phyloP scores from a whole-genome alignment of 1,284 basidiomycete genomes.

The Cutaneotrichosporon cavernicola region DNA sequence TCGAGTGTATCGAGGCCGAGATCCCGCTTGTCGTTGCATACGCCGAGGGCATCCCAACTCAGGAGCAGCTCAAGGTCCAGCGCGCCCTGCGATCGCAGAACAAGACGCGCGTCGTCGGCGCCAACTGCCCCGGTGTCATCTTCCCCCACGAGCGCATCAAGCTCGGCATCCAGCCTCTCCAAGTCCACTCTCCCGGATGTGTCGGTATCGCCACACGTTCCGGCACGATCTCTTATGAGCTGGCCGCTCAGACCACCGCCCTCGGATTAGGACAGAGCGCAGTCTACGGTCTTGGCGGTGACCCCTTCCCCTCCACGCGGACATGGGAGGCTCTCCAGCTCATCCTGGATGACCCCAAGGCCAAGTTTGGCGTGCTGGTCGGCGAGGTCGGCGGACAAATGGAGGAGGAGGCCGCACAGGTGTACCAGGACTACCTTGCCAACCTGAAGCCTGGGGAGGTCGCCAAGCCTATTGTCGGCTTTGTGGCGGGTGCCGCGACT shows the following conservation, averaged over 20 bases:
- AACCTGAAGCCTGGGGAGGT: constrained; percentile 45
- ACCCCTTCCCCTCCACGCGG: constrained; percentile 82
- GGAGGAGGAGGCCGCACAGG: constrained; percentile 98
- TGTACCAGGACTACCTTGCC: constrained; percentile 74
- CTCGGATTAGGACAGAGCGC: constrained; percentile 91
- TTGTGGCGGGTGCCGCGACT: constrained; percentile 91
- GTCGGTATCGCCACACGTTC: constrained; percentile 90
- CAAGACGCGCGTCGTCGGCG: constrained; percentile 81
- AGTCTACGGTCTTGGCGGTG: constrained; percentile 92
- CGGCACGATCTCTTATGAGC: constrained; percentile 75
- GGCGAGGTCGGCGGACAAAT: constrained; percentile 88
- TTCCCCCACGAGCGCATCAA: constrained; percentile 80
- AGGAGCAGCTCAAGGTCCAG: constrained; percentile 63
- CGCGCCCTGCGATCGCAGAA: constrained; percentile 86
- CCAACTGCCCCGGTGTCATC: constrained; percentile 93
- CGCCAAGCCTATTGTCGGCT: constrained; percentile 90
- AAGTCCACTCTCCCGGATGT: constrained; percentile 85
- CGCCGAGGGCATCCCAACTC: constrained; percentile 79
- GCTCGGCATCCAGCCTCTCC: constrained; percentile 96
- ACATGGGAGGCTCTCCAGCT: constrained; percentile 83
- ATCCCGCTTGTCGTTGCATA: constrained; percentile 89
- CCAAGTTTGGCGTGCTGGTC: constrained; percentile 88
- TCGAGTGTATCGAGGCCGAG: constrained; percentile 92
- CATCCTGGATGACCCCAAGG: constrained; percentile 77
- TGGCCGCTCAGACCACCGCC: constrained; percentile 87